These are phyloP conservation scores for Rhododendron simsii DNA, from an alignment of 148 eudicot genomes.

Conservation along the genomic window DNA sequence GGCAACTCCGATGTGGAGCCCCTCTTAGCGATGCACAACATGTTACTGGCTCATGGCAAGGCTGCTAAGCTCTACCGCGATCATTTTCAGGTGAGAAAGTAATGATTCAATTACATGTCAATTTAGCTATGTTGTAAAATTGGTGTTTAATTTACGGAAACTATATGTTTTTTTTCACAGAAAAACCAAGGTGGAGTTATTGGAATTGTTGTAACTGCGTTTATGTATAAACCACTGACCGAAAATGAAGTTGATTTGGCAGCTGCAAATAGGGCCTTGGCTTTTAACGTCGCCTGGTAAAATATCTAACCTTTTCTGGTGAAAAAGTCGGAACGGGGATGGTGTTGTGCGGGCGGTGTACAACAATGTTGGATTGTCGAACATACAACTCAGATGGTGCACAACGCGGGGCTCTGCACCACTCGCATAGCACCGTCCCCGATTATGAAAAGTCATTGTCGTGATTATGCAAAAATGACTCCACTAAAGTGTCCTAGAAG, in stretches of 20 bases:
- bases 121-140: background rate
- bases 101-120: background rate
- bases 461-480: background rate
- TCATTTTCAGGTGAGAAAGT: conserved; percentile 33
- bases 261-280: conserved; percentile 55
- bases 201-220: conserved; percentile 37
- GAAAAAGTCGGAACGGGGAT: background rate
- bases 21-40: conserved; percentile 55
- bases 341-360: no score
- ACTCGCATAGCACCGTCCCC: no score
- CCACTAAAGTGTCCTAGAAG: background rate
- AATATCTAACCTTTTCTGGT: background rate
- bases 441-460: background rate
- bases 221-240: conserved; percentile 43
- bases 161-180: conserved; percentile 16
- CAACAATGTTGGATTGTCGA: no score
- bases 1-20: conserved; percentile 77
- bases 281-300: conserved; percentile 50
- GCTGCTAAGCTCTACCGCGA: conserved; percentile 51
- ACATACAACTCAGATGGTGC: no score
- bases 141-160: background rate
- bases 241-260: conserved; percentile 35
- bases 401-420: no score
- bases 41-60: conserved; percentile 69
- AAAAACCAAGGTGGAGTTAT: conserved; percentile 46